A percentile compares a stretch with the other conserved stretches of the same genome.
These are phyloP conservation scores for Malus sieversii DNA, from an alignment of 306 rosid species.

Conservation along the genomic window DNA sequence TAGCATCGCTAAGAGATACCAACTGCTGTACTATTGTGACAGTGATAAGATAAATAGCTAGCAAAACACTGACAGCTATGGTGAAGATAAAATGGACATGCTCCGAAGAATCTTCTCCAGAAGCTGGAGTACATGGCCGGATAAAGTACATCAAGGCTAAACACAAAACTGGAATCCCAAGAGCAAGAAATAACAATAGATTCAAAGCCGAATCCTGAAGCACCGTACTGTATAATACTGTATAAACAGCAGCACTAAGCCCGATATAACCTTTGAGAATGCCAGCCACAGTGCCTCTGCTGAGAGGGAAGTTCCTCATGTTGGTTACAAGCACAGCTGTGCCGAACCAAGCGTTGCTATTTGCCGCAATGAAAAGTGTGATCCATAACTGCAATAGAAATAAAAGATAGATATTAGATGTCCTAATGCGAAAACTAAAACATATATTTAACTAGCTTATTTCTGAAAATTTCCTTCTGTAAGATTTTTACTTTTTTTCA, in stretches of 20 bases:
- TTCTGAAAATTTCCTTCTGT: no score
- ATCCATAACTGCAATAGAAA: conserved; percentile 52
- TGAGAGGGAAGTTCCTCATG: conserved; percentile 95
- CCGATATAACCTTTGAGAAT: conserved; percentile 85
- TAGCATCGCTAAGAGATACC: conserved; percentile 34
- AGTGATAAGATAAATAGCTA: conserved; percentile 55
- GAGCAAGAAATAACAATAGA: conserved; percentile 55
- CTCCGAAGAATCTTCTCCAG: conserved; percentile 76
- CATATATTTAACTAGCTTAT: background rate
- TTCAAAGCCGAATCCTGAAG: conserved; percentile 44
- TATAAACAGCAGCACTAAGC: conserved; percentile 71
- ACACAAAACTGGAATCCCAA: conserved; percentile 52
- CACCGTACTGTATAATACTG: conserved; percentile 49
- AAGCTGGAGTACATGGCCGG: conserved; percentile 71
- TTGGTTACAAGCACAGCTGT: conserved; percentile 76
- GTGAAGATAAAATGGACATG: conserved; percentile 57
- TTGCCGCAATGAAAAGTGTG: conserved; percentile 55
- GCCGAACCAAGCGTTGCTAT: conserved; percentile 71
- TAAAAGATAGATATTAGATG: conserved; percentile 7
- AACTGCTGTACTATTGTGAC: conserved; percentile 32
- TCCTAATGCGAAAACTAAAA: conserved; percentile 2
- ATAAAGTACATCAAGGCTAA: conserved; percentile 64
- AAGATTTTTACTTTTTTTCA: no score
- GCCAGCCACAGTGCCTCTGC: conserved; percentile 75
- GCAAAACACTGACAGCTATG: conserved; percentile 63